Evolutionary conservation across 257 asterid genomes (phyloP).

Genomic region (Primulina tabacum): DNA sequence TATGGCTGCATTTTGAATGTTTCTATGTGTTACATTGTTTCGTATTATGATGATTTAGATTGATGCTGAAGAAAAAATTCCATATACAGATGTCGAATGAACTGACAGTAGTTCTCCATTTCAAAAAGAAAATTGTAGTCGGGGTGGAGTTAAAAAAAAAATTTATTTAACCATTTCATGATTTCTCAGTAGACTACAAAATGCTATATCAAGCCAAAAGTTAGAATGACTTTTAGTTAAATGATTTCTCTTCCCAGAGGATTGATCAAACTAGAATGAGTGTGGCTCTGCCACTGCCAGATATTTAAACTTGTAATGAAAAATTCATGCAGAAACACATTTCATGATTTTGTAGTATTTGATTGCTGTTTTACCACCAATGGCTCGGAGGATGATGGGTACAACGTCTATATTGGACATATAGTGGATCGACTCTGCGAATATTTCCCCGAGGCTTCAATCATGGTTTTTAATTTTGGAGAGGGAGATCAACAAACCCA

Average conservation of each 20-base stretch:
- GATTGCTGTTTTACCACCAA: slow-evolving; percentile 61
- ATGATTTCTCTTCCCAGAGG: too few relatives aligned
- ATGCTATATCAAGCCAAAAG: too few relatives aligned
- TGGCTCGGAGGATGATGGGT: slow-evolving; percentile 36
- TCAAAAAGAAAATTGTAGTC: too few relatives aligned
- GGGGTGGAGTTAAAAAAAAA: too few relatives aligned
- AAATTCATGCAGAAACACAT: background rate
- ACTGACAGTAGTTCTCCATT: too few relatives aligned
- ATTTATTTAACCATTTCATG: too few relatives aligned
- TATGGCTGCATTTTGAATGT: slow-evolving; percentile 10
- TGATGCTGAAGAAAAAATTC: background rate
- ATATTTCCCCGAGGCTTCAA: slow-evolving; percentile 52
- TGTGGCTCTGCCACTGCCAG: too few relatives aligned
- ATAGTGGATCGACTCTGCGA: slow-evolving; percentile 49
- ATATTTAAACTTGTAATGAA: too few relatives aligned
- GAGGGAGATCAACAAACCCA: slow-evolving; percentile 39
- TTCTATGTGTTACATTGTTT: background rate
- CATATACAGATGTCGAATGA: too few relatives aligned
- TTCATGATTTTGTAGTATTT: slow-evolving; percentile 47
- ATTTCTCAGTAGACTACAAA: too few relatives aligned
- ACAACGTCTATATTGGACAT: slow-evolving; percentile 35
- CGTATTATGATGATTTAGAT: background rate
- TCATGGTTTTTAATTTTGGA: slow-evolving; percentile 57
- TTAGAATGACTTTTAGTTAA: too few relatives aligned
- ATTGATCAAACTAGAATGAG: too few relatives aligned